Percentiles rank a stretch among this genome's conserved stretches.
Conservation (phyloP, 2,329 filamentous ascomycete species). For the Hypoxylon sp. region DNA sequence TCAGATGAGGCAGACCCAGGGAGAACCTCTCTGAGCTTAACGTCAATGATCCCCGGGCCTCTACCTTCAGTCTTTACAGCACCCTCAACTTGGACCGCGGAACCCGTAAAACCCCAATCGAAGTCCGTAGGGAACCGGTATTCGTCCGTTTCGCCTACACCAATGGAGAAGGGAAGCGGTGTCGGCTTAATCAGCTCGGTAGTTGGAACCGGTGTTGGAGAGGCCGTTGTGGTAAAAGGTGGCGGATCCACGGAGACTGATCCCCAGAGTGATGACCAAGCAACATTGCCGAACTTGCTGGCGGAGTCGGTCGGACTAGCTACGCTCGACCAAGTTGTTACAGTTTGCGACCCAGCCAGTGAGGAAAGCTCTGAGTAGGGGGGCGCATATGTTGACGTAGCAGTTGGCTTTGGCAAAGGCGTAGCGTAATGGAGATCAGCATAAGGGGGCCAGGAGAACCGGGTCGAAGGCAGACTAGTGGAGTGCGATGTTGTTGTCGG, state of each 20-base stretch:
- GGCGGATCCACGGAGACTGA: constrained; percentile 3
- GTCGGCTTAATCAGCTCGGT: constrained; percentile 65
- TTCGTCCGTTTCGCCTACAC: constrained; percentile 49
- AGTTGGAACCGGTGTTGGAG: constrained; percentile 62
- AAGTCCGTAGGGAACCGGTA: constrained; percentile 60
- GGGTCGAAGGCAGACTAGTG: too few relatives aligned
- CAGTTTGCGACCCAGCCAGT: constrained; percentile 2
- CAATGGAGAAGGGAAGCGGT: constrained; percentile 23
- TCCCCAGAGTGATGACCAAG: constrained; percentile 7
- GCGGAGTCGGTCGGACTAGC: not conserved
- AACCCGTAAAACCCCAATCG: constrained; percentile 57
- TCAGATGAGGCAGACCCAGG: constrained; percentile 37
- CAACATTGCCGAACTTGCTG: constrained; percentile 3
- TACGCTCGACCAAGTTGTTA: constrained; percentile 8
- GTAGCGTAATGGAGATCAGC: constrained; percentile 3
- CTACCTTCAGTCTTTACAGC: constrained; percentile 56
- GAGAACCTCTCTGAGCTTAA: constrained; percentile 42
- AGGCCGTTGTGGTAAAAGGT: constrained; percentile 56
- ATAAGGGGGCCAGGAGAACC: constrained; percentile 8
- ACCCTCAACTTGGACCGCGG: constrained; percentile 57
- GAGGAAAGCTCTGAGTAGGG: constrained; percentile 10
- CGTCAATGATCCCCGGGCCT: constrained; percentile 53
- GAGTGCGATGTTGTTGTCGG: too few relatives aligned
- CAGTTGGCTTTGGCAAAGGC: not conserved
- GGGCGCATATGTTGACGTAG: not conserved